A percentile compares a stretch with the other conserved stretches of the same genome.
Conservation (phyloP, 1,284 basidiomycete genomes). For the Mycena sp. region DNA sequence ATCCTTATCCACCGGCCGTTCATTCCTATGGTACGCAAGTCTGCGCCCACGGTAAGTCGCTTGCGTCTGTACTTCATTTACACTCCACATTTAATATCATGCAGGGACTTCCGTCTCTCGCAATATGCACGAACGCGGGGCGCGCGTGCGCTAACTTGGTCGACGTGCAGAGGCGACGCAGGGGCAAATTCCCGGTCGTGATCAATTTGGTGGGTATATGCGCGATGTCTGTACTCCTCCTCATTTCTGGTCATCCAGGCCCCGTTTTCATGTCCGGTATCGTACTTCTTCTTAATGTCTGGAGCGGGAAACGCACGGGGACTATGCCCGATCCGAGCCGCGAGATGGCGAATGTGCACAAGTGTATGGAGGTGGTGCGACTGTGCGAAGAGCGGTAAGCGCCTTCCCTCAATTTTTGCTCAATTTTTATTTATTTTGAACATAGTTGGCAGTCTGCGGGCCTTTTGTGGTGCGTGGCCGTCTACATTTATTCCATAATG, state of each 20-base stretch:
- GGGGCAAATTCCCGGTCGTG: slow-evolving; percentile 30
- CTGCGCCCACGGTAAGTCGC: not conserved
- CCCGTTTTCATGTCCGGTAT: slow-evolving; percentile 48
- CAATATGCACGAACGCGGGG: slow-evolving; percentile 71
- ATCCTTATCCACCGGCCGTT: slow-evolving; percentile 71
- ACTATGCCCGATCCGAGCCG: slow-evolving; percentile 53
- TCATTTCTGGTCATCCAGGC: slow-evolving; percentile 31
- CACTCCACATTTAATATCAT: slow-evolving; percentile 50
- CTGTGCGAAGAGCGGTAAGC: slow-evolving; percentile 54
- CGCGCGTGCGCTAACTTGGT: slow-evolving; percentile 65
- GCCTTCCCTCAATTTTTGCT: not conserved
- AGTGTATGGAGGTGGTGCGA: slow-evolving; percentile 63
- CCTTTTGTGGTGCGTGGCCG: not conserved
- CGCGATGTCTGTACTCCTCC: no score
- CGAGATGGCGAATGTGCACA: slow-evolving; percentile 65
- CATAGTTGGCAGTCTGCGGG: not conserved
- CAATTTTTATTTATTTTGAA: not conserved
- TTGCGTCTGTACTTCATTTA: not conserved
- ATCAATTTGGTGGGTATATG: slow-evolving; percentile 52
- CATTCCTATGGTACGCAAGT: slow-evolving; percentile 48
- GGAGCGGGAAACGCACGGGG: slow-evolving; percentile 59
- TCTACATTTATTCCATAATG: no score
- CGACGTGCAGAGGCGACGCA: slow-evolving; percentile 48
- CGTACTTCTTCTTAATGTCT: slow-evolving; percentile 68
- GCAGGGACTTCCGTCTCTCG: slow-evolving; percentile 61